phyloP scores from a whole-genome alignment of 192 early-diverging fungal species.

The Coemansia sp. region DNA sequence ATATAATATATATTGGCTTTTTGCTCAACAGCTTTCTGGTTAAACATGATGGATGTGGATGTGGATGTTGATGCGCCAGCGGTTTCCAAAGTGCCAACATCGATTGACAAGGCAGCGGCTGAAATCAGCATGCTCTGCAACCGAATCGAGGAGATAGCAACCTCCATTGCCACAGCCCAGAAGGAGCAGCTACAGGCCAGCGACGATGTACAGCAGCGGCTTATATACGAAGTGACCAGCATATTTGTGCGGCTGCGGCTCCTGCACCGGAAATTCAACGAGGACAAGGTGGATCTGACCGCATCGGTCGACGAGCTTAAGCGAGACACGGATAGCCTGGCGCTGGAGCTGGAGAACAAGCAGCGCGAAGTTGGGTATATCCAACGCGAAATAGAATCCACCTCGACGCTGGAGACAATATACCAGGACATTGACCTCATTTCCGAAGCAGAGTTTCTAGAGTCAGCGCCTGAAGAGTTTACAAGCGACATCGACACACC shows the following conservation, averaged over 20 bases:
- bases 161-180: conserved; percentile 1
- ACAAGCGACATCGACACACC: conserved; percentile 20
- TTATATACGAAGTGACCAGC: conserved; percentile 22
- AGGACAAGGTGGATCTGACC: conserved; percentile 21
- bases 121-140: conserved; percentile 33
- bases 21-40: background rate
- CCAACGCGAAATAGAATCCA: conserved; percentile 40
- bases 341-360: conserved; percentile 37
- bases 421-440: conserved; percentile 46
- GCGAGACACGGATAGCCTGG: conserved; percentile 30
- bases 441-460: conserved; percentile 30
- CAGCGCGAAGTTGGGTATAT: conserved; percentile 34
- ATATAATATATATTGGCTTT: background rate
- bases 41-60: conserved; percentile 10
- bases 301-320: conserved; percentile 28
- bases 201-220: conserved; percentile 11
- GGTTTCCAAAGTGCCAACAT: background rate
- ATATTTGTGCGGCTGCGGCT: conserved; percentile 35
- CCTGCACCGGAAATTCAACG: conserved; percentile 38
- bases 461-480: conserved; percentile 31
- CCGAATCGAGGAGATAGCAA: conserved; percentile 24
- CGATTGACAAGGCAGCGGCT: conserved; percentile 6
- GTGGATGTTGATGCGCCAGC: conserved; percentile 6
- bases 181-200: background rate
- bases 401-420: conserved; percentile 43